A percentile compares a stretch with the other conserved stretches of the same genome.
Evolutionary conservation across 2,329 filamentous ascomycete species (phyloP).

Genomic region (Paraphoma chrysanthemicola): DNA sequence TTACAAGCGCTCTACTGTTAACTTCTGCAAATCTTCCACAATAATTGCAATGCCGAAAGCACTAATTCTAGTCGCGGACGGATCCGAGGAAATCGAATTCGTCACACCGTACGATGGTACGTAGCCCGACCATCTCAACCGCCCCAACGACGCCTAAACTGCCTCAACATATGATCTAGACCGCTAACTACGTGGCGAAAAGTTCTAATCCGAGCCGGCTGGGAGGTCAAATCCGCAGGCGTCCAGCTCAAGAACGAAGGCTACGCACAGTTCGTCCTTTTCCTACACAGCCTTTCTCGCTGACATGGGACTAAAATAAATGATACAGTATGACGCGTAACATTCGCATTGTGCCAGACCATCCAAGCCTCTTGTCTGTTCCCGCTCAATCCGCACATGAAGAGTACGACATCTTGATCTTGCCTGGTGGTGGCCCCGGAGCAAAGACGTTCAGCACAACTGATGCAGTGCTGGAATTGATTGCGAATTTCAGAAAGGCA

Average conservation of each 20-base stretch:
- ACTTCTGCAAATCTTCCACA: not conserved
- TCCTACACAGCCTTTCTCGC: not conserved
- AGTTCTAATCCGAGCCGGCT: slow-evolving; percentile 50
- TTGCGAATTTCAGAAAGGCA: slow-evolving; percentile 34
- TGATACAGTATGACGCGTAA: slow-evolving; percentile 44
- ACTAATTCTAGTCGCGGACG: slow-evolving; percentile 48
- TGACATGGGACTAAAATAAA: not conserved
- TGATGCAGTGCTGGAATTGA: slow-evolving; percentile 33
- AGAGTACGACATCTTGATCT: slow-evolving; percentile 43
- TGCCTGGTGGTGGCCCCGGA: slow-evolving; percentile 48
- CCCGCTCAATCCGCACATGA: slow-evolving; percentile 18
- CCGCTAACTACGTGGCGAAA: too few relatives aligned
- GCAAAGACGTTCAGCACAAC: slow-evolving; percentile 43
- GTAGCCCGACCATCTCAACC: not conserved
- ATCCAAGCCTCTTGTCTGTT: slow-evolving; percentile 26
- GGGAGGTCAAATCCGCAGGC: slow-evolving; percentile 45
- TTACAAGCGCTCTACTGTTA: not conserved
- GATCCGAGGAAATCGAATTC: slow-evolving; percentile 51
- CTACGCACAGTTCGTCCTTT: slow-evolving; percentile 38
- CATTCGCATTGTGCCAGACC: slow-evolving; percentile 46
- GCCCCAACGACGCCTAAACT: not conserved
- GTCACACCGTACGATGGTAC: slow-evolving; percentile 50
- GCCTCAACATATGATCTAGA: too few relatives aligned
- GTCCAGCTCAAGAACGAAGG: slow-evolving; percentile 41
- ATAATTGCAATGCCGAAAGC: slow-evolving; percentile 38